These are phyloP conservation scores for Talaromyces trachyspermus DNA, from an alignment of 495 filamentous ascomycete species.

Conservation along the genomic window DNA sequence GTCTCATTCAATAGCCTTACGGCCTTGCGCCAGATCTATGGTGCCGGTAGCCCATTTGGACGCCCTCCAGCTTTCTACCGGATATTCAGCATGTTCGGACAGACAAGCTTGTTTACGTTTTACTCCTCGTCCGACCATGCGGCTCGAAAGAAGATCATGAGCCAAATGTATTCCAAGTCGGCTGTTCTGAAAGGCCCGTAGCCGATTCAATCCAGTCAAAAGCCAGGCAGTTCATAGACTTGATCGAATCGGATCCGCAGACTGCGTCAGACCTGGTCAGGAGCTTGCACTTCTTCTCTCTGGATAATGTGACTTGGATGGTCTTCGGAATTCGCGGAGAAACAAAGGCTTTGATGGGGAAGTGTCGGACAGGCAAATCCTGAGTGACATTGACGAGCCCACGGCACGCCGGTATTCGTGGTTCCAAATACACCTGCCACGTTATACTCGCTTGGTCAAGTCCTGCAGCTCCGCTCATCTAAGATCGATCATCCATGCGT, in stretches of 20 bases:
- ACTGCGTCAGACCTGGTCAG: slow-evolving; percentile 22
- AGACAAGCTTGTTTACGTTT: slow-evolving; percentile 31
- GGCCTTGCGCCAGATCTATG: slow-evolving; percentile 28
- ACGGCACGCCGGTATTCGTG: slow-evolving; percentile 24
- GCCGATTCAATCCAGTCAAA: slow-evolving; percentile 20
- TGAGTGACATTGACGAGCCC: slow-evolving; percentile 26
- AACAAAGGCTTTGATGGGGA: slow-evolving; percentile 17
- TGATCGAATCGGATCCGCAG: slow-evolving; percentile 16
- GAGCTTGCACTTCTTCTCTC: slow-evolving; percentile 33
- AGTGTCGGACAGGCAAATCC: slow-evolving; percentile 16
- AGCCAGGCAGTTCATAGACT: slow-evolving; percentile 19
- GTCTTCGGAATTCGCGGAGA: slow-evolving; percentile 21
- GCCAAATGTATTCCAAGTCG: slow-evolving; percentile 31
- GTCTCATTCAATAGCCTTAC: slow-evolving; percentile 26
- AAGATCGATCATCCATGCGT: slow-evolving; percentile 12
- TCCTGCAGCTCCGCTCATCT: neutral
- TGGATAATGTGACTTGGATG: slow-evolving; percentile 33
- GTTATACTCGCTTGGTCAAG: slow-evolving; percentile 23
- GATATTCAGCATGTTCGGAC: slow-evolving; percentile 36
- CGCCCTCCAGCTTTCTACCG: slow-evolving; percentile 27
- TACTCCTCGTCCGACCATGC: slow-evolving; percentile 19
- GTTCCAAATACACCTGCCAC: slow-evolving; percentile 26
- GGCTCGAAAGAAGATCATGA: slow-evolving; percentile 33
- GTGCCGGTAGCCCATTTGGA: slow-evolving; percentile 32
- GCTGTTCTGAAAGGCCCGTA: slow-evolving; percentile 18